phyloP scores from a whole-genome alignment of 1,284 basidiomycete genomes.

The Apiotrichum laibachii region DNA sequence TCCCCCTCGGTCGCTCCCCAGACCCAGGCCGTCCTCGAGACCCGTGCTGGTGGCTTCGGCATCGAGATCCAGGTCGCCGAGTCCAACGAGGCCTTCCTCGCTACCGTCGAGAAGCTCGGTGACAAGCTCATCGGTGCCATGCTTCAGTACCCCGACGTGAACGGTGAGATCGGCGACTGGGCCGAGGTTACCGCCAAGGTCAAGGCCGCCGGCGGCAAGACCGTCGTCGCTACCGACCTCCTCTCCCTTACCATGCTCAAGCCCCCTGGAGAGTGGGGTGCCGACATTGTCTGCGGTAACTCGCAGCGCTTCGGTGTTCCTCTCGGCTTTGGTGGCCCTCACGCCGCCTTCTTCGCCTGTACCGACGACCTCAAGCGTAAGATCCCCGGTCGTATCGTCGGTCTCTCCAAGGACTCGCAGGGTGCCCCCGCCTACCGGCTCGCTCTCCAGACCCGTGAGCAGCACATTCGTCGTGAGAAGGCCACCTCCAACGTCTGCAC shows the following conservation, averaged over 20 bases:
- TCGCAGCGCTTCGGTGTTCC: conserved; percentile 90
- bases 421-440: conserved; percentile 88
- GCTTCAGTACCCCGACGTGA: conserved; percentile 88
- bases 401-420: conserved; percentile 77
- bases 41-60: conserved; percentile 84
- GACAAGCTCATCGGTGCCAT: conserved; percentile 74
- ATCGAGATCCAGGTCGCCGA: conserved; percentile 68
- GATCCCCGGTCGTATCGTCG: conserved; percentile 94
- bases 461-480: conserved; percentile 94
- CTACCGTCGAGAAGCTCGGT: conserved; percentile 59
- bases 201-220: conserved; percentile 73
- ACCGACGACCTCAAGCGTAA: conserved; percentile 90
- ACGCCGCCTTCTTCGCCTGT: conserved; percentile 94
- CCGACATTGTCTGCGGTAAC: conserved; percentile 92
- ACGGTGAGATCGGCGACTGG: conserved; percentile 82
- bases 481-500: conserved; percentile 94
- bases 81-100: conserved; percentile 50
- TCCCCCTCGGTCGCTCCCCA: conserved; percentile 79
- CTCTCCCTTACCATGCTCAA: conserved; percentile 89
- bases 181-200: conserved; percentile 63
- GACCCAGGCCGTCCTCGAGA: conserved; percentile 78
- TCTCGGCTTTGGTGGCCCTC: conserved; percentile 84
- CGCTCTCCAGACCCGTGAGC: conserved; percentile 92
- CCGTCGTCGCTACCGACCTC: conserved; percentile 86
- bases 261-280: conserved; percentile 97